Evolutionary conservation across 495 filamentous ascomycete genomes (phyloP), one percentile per base, ranked within the genome.

Genomic region (Xylaria sp.): DNA sequence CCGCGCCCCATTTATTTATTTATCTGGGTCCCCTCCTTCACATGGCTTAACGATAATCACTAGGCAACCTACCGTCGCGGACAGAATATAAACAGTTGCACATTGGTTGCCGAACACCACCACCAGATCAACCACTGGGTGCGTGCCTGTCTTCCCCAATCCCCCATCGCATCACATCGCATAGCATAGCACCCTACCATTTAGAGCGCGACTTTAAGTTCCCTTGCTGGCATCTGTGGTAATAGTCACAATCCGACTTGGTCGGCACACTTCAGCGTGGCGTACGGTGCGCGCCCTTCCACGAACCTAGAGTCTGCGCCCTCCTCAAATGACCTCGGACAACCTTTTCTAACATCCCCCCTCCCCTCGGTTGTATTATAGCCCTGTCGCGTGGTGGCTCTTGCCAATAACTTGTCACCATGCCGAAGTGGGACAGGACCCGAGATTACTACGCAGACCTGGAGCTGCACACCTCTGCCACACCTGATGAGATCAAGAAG

Each of bases 401-500:
- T 48, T 68, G 66, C 70, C 63, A 17, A 41, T 33, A 55, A 62
- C 17, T 35, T 37, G 73, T 75, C 79, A 90, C 73, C 48, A 95
- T 95, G 92, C 91, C 90, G 70, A 93, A 93, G 81, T 81, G 87
- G 67, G 93, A 95, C 72, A 83, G 88, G 71, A 86, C 85, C 70
- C 87, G 88, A 75, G 90, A 97, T 81, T 97, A 97, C 84, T 97
- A 97, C 80, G 88, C 89, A 52, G 94, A 97, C 81, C 85, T 97
- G 40, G 92, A 91, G 62, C 78, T 97, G 14, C 74, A 84, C 0
- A 79, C 88, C 9, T 84, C 82, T 68, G 92, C 92, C 44, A 88
- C 91, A 71, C 74, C 85, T 5, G 86, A 88, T 5, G 93, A 96
- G 46, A 88, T 97, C 74, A 96, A 93, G 80, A 94, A 90, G 82